These are phyloP conservation scores for Nematodospora anomalae DNA, from an alignment of 1,139 yeast genomes.

Conservation along the genomic window DNA sequence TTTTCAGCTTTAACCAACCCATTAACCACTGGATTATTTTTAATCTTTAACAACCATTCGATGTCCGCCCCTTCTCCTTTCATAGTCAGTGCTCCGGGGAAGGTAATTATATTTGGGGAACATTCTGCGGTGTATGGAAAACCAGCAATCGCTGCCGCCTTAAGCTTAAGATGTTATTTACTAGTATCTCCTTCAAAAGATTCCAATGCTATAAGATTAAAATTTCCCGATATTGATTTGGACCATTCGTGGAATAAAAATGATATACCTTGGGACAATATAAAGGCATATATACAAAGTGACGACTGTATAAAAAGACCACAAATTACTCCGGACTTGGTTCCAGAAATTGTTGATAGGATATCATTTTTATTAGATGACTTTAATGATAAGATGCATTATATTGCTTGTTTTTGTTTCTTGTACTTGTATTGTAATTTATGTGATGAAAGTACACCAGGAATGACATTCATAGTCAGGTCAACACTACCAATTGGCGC, in stretches of 20 bases:
- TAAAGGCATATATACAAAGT: slow-evolving; percentile 23
- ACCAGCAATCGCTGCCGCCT: slow-evolving; percentile 91
- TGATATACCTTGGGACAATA: slow-evolving; percentile 62
- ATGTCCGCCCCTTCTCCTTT: slow-evolving; percentile 38
- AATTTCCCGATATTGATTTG: slow-evolving; percentile 81
- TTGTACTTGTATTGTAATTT: slow-evolving; percentile 70
- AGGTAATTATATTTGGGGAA: slow-evolving; percentile 93
- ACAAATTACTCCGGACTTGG: slow-evolving; percentile 52
- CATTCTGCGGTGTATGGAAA: slow-evolving; percentile 94
- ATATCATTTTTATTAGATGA: slow-evolving; percentile 45
- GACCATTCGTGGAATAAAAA: slow-evolving; percentile 58
- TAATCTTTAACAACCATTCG: slow-evolving; percentile 3
- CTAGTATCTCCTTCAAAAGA: slow-evolving; percentile 51
- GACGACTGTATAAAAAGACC: slow-evolving; percentile 32
- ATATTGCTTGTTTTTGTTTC: slow-evolving; percentile 84
- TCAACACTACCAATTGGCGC: slow-evolving; percentile 95
- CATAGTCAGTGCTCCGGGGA: slow-evolving; percentile 92
- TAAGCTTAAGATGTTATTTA: slow-evolving; percentile 77
- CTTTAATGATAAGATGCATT: slow-evolving; percentile 56
- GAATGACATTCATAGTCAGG: slow-evolving; percentile 63
- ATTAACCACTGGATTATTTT: too few relatives aligned
- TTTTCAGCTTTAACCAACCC: too few relatives aligned
- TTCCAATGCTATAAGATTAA: slow-evolving; percentile 50
- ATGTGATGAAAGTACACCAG: slow-evolving; percentile 48
- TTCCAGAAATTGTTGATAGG: slow-evolving; percentile 57